Base-by-base conservation (phyloP, 1,284 basidiomycete species). In the Ustilago crameri region DNA sequence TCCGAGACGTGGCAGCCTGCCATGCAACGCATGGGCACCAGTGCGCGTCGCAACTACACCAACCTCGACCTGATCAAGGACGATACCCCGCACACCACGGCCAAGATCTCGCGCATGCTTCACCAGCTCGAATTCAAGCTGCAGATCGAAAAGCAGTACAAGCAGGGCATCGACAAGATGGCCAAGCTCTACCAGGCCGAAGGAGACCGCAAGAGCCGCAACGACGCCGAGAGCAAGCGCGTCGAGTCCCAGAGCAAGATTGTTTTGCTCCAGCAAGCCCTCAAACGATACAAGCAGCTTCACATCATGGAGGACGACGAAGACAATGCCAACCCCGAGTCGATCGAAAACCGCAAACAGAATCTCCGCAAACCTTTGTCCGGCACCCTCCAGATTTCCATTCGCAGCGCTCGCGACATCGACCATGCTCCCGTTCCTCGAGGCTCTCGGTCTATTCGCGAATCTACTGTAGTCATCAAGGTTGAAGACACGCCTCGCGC, bases 101-200 rank as follows among this genome's bases (percentile, higher is more conserved):
- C 93, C 70, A 98, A 97, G 87, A 98, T 99, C 84, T 92, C 93
- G 45, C 90, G 90, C 76, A 98, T 98, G 95, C 89, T 98, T 58
- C 94, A 98, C 85, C 95, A 98, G 85, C 90, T 99, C 74, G 95
- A 98, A 84, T 98, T 97, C 89, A 98, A 98, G 86, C 90, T 98
- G 51, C 93, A 95, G 85, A 93, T 98, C 75, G 96, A 99, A 85
- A 90, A 92, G 86, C 95, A 98, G 85, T 98, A 98, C 87, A 96
- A 96, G 87, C 89, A 91, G 81, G 96, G 96, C 46, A 97, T 98
- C 78, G 95, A 98, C 85, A 98, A 98, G 87, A 99, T 99, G 95
- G 92, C 92, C 48, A 79, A 75, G 58, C 67, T 95, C 43, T 96
- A 95, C 84, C 90, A 93, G 79, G 92, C 91, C 9, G 95, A 98